These are phyloP conservation scores for Hapsidospora chrysogenum DNA, from an alignment of 495 filamentous ascomycete genomes.

Conservation along the genomic window DNA sequence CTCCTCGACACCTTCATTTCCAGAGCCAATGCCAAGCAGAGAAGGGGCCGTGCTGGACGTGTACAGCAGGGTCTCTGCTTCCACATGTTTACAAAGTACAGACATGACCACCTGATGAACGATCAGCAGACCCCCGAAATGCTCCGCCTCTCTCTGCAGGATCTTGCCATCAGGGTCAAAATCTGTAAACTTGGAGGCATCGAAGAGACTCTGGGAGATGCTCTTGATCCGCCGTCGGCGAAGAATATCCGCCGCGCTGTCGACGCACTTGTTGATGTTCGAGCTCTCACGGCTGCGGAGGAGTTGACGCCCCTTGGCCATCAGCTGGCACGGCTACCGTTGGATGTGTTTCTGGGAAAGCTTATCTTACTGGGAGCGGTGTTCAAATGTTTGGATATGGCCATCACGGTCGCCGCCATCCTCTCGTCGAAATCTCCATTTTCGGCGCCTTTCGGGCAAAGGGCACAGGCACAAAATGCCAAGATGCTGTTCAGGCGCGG, in stretches of 20 bases:
- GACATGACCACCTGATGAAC: conserved; percentile 63
- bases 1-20: conserved; percentile 89
- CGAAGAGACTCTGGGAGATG: conserved; percentile 75
- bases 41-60: conserved; percentile 87
- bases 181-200: conserved; percentile 88
- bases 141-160: conserved; percentile 82
- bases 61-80: conserved; percentile 90
- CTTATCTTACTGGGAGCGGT: conserved; percentile 68
- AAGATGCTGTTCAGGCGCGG: conserved; percentile 64
- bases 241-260: conserved; percentile 88
- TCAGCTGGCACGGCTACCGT: conserved; percentile 72
- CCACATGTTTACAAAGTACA: conserved; percentile 78
- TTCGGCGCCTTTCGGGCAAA: conserved; percentile 64
- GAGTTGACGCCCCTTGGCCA: conserved; percentile 73
- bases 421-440: conserved; percentile 93
- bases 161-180: conserved; percentile 90
- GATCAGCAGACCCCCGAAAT: conserved; percentile 93
- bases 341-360: conserved; percentile 91
- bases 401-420: conserved; percentile 79
- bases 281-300: conserved; percentile 65
- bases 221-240: conserved; percentile 72
- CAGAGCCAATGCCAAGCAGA: conserved; percentile 82
- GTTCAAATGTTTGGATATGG: conserved; percentile 80
- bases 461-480: conserved; percentile 60
- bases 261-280: conserved; percentile 82